Base-by-base conservation (phyloP, 495 filamentous ascomycete species). In the Evansstolkia leycettana region DNA sequence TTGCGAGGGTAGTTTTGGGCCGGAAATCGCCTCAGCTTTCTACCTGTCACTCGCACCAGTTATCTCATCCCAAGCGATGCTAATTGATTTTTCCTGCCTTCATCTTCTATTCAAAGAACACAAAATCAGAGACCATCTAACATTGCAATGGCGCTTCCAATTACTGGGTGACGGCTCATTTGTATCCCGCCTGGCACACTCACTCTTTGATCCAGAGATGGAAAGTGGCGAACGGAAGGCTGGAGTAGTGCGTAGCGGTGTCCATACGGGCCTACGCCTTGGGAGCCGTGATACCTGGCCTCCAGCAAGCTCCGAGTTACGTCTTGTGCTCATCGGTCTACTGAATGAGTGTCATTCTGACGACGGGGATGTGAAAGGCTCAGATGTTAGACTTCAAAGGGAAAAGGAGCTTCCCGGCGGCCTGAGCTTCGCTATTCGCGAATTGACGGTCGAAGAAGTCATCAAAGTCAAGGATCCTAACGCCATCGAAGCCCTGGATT, bases 291-390 rank as follows among this genome's bases (percentile, higher is more conserved):
- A 82, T 31, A 82, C 68, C 17, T 95, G 89, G 90, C 89, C 89
- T 16, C 89, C 90, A 6, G 85, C 86, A 20, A 90, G 82, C 53
- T 94, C 86, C 4, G 90, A 98, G 47, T 62, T 98, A 18, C 76
- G 85, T 1, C 66, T 95, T 2, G 84, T 84, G 10, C 65, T 98
- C 26, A 93, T 87, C 69, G 89, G 85, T 0, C 69, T 95, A 9
- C 65, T 98, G 9, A 73, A 72, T 2, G 89, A 94, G 40, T 80
- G 75, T 40, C 84, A 84, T 40, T 47, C 59, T 50, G 40, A 54
- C 40, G 34, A 52, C 31, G 34, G 43, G 17, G 38, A 46, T 14
- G 31, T 41, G 1, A 47, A 51, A 1, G 30, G 20, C 11, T 38
- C 42, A 8, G 47, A 48, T 18, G 38, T 45, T n/a, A 40, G 54